Evolutionary conservation across 306 rosid species (phyloP).

Genomic region (barrel medic (Medicago truncatula)): MtrunA17r5.0-ANR NC_053047.1:10612501-10613000

Average conservation of each 20-base stretch:
- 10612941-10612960: conserved; percentile 2
- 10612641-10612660: neutral
- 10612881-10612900: conserved; percentile 86
- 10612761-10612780: conserved; percentile 33
- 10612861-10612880: conserved; percentile 81
- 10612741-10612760: conserved; percentile 43
- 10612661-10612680: neutral
- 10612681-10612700: neutral
- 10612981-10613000: conserved; percentile 18
- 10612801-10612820: conserved; percentile 34
- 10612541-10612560: neutral
- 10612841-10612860: conserved; percentile 68
- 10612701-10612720: neutral
- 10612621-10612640: neutral
- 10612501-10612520: neutral
- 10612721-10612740: conserved; percentile 38
- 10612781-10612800: conserved; percentile 35
- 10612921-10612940: neutral
- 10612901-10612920: neutral
- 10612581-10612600: neutral
- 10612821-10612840: conserved; percentile 67
- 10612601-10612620: neutral
- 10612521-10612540: neutral
- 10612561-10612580: neutral
- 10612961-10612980: conserved; percentile 26